Percentiles rank a stretch among this genome's conserved stretches.
phyloP scores from a whole-genome alignment of 2,329 filamentous ascomycete species.

The Blastomyces silverae region DNA sequence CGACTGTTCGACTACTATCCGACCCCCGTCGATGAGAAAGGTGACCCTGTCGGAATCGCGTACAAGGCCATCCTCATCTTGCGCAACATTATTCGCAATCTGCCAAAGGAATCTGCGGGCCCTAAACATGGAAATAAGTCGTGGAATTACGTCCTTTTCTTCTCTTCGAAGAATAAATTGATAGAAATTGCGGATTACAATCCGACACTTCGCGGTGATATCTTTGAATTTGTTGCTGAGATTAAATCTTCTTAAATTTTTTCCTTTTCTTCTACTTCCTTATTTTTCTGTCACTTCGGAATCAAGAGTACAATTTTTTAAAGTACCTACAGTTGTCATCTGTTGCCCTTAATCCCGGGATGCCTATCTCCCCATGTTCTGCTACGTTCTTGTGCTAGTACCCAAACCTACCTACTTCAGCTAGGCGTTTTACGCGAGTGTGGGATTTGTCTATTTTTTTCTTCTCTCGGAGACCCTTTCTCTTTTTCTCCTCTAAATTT shows the following conservation, averaged over 20 bases:
- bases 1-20: constrained; percentile 38
- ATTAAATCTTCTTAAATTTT: constrained; percentile 23
- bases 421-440: constrained; percentile 17
- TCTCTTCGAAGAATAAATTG: constrained; percentile 36
- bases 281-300: background rate
- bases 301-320: background rate
- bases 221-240: constrained; percentile 40
- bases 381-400: background rate
- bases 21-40: constrained; percentile 39
- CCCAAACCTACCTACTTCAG: background rate
- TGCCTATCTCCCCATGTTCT: background rate
- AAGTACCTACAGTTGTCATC: background rate
- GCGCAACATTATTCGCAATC: constrained; percentile 42
- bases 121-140: constrained; percentile 14
- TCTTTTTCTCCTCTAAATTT: background rate
- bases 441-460: constrained; percentile 7
- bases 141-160: constrained; percentile 33
- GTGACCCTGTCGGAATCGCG: constrained; percentile 41
- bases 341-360: background rate
- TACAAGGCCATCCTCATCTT: constrained; percentile 44
- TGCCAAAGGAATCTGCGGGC: constrained; percentile 28
- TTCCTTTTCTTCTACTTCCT: background rate
- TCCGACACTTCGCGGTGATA: constrained; percentile 37
- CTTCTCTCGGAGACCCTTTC: background rate
- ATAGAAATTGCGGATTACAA: constrained; percentile 38